A percentile compares a stretch with the other conserved stretches of the same genome.
These are phyloP conservation scores for Xylariaceae sp. DNA, from an alignment of 2,329 filamentous ascomycete species.

Conservation along the genomic window DNA sequence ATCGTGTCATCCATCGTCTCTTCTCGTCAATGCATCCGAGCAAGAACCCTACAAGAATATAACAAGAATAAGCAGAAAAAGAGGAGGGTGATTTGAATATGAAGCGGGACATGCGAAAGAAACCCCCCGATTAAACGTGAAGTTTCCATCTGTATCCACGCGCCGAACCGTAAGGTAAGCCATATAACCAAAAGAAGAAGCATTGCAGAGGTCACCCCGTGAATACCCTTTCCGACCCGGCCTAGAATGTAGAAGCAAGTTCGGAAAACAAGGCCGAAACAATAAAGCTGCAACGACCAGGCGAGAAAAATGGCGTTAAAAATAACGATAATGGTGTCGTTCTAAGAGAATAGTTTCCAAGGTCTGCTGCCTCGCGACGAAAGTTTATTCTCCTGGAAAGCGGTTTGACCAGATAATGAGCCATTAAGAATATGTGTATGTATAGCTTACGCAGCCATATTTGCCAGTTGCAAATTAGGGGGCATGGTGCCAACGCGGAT, in stretches of 20 bases:
- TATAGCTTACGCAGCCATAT: slow-evolving; percentile 12
- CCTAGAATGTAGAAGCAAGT: slow-evolving; percentile 9
- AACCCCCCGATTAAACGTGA: slow-evolving; percentile 9
- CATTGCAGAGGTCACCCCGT: slow-evolving; percentile 15
- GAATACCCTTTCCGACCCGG: slow-evolving; percentile 24
- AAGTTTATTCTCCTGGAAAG: slow-evolving; percentile 10
- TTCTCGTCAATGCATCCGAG: slow-evolving; percentile 19
- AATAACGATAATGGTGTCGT: not conserved
- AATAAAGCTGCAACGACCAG: not conserved
- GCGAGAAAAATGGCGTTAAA: not conserved
- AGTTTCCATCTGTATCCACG: slow-evolving; percentile 21
- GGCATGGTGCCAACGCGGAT: not conserved
- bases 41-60: slow-evolving; percentile 12
- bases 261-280: slow-evolving; percentile 7
- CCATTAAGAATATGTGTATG: slow-evolving; percentile 1
- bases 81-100: slow-evolving; percentile 12
- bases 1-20: slow-evolving; percentile 21
- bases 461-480: slow-evolving; percentile 3
- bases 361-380: not conserved
- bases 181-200: slow-evolving; percentile 17
- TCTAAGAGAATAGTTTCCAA: not conserved
- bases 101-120: slow-evolving; percentile 16
- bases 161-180: slow-evolving; percentile 28
- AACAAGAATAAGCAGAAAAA: slow-evolving; percentile 12
- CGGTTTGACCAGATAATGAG: slow-evolving; percentile 7